These are phyloP conservation scores for Zizania latifolia DNA, from an alignment of 176 grass and related monocot genomes.

Conservation along the genomic window DNA sequence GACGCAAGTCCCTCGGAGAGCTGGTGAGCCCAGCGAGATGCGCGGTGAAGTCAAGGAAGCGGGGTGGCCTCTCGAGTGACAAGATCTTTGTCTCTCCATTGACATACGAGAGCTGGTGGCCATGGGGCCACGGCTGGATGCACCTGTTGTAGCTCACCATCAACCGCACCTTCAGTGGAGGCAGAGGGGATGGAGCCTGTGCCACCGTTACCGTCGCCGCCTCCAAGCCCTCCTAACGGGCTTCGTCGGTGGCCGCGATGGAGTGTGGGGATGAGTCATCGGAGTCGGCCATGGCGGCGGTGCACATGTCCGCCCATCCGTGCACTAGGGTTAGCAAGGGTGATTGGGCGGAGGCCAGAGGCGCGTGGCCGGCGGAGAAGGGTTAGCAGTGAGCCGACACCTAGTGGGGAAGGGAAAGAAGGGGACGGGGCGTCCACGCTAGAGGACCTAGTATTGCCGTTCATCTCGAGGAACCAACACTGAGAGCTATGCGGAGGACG, in stretches of 20 bases:
- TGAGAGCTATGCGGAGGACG: no score
- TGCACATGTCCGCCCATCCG: no score
- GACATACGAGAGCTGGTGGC: slow-evolving; percentile 86
- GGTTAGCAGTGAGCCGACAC: no score
- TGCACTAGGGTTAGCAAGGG: slow-evolving; percentile 35
- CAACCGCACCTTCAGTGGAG: slow-evolving; percentile 41
- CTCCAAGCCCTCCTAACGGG: slow-evolving; percentile 31
- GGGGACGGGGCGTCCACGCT: no score
- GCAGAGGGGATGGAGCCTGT: not conserved
- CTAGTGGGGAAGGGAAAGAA: no score
- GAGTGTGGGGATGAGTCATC: slow-evolving; percentile 66
- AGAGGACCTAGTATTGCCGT: no score
- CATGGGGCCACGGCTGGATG: slow-evolving; percentile 77
- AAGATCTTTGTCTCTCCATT: slow-evolving; percentile 98
- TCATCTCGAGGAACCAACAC: no score
- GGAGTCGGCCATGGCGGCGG: slow-evolving; percentile 57
- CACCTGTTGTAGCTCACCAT: slow-evolving; percentile 95
- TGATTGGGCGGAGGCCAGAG: not conserved
- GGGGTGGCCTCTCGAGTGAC: slow-evolving; percentile 63
- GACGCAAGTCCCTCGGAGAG: slow-evolving; percentile 37
- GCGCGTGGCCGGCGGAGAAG: not conserved
- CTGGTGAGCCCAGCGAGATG: slow-evolving; percentile 36
- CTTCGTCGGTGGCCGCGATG: slow-evolving; percentile 40
- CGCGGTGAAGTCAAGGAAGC: slow-evolving; percentile 55
- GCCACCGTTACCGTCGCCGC: not conserved